Conservation (phyloP, 345 rosid species). For the Kandelia obovata region DNA sequence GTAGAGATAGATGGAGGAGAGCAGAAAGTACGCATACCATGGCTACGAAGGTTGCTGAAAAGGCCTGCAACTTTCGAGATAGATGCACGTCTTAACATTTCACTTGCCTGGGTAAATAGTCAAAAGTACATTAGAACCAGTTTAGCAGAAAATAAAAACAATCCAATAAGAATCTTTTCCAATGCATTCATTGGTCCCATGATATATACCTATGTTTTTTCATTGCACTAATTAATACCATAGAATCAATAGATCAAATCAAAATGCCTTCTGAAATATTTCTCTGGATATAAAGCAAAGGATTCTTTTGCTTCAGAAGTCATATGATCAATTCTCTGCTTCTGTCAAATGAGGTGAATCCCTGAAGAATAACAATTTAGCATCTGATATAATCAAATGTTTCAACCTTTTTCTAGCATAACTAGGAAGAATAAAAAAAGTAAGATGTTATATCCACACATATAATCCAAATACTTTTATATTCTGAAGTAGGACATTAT, state of each 20-base stretch:
- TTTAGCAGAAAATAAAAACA: neutral
- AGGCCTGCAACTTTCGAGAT: slow-evolving; percentile 55
- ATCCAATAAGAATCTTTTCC: neutral
- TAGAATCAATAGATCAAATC: no score
- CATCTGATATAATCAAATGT: neutral
- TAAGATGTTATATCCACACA: neutral
- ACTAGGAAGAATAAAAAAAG: neutral
- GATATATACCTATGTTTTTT: no score
- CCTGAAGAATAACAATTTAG: neutral
- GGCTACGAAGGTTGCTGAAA: slow-evolving; percentile 68
- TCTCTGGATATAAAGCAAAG: slow-evolving; percentile 1
- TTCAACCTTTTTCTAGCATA: neutral
- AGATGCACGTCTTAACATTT: slow-evolving; percentile 66
- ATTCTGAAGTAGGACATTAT: neutral
- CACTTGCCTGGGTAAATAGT: slow-evolving; percentile 50
- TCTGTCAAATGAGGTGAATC: slow-evolving; percentile 2
- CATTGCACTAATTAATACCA: no score
- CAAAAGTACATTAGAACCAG: slow-evolving; percentile 14
- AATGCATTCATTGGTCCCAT: neutral
- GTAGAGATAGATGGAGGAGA: neutral
- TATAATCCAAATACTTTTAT: neutral
- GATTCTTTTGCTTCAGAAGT: neutral
- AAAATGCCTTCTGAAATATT: no score
- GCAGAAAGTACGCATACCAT: slow-evolving; percentile 41
- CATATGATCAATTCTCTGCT: slow-evolving; percentile 1